Percentiles rank a stretch among this genome's conserved stretches.
These are phyloP conservation scores for Xylariales sp. DNA, from an alignment of 2,329 filamentous ascomycete species.

Conservation along the genomic window DNA sequence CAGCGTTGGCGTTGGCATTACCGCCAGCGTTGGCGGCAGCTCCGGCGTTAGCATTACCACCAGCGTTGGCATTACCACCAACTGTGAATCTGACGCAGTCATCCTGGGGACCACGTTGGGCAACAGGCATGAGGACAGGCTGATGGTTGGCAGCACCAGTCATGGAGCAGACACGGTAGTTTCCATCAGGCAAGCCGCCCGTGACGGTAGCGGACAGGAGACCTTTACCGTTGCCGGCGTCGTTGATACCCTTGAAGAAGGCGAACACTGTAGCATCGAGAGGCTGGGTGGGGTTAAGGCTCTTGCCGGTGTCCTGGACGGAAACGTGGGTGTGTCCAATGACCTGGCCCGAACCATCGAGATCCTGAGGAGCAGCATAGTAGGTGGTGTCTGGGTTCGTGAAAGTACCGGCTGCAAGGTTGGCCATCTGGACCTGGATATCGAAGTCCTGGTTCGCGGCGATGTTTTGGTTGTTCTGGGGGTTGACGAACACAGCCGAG, in stretches of 20 bases:
- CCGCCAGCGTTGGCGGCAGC: constrained; percentile 14
- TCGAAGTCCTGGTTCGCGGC: constrained; percentile 44
- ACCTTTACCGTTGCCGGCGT: constrained; percentile 52
- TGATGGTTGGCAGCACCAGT: constrained; percentile 60
- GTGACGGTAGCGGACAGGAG: constrained; percentile 48
- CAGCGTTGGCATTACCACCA: constrained; percentile 17
- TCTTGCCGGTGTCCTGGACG: constrained; percentile 50
- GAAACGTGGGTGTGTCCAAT: constrained; percentile 58
- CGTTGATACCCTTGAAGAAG: constrained; percentile 66
- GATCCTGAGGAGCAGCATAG: constrained; percentile 54
- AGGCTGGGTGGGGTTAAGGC: constrained; percentile 44
- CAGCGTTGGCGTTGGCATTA: constrained; percentile 10
- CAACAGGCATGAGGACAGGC: constrained; percentile 61
- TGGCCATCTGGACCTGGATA: constrained; percentile 46
- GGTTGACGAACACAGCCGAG: constrained; percentile 49
- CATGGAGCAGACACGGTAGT: constrained; percentile 64
- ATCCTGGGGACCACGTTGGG: constrained; percentile 62
- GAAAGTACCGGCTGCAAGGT: constrained; percentile 54
- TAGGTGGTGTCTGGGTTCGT: constrained; percentile 57
- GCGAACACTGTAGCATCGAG: constrained; percentile 50
- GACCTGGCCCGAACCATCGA: constrained; percentile 43
- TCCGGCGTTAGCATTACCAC: constrained; percentile 19
- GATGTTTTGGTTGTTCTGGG: constrained; percentile 46
- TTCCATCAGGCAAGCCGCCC: constrained; percentile 55
- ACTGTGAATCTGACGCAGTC: constrained; percentile 30